These are phyloP conservation scores for Hansenula lynferdii DNA, from an alignment of 1,139 yeast species.

Conservation along the genomic window DNA sequence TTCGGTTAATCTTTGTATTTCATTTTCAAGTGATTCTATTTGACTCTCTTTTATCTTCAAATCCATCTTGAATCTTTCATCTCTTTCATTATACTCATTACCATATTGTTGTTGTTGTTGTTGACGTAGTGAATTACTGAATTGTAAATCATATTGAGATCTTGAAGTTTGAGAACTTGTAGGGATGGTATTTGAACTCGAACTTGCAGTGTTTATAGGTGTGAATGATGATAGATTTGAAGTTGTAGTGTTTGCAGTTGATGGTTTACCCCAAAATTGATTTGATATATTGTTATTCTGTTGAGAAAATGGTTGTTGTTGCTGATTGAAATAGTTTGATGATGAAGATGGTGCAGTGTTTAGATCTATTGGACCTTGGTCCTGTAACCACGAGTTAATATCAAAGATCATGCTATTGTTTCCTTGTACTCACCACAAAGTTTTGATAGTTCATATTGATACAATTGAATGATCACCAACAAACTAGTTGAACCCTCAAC, in stretches of 20 bases:
- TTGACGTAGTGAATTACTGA: no score
- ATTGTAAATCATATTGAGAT: constrained; percentile 1
- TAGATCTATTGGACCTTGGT: constrained; percentile 4
- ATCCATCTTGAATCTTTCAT: constrained; percentile 22
- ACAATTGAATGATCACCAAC: not conserved
- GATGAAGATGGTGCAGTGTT: constrained; percentile 4
- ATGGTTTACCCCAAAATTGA: constrained; percentile 4
- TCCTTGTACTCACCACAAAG: not conserved
- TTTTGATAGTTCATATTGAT: constrained; percentile 1
- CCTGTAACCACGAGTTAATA: not conserved
- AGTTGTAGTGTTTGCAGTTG: not conserved
- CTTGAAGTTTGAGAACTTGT: not conserved
- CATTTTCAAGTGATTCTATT: constrained; percentile 32
- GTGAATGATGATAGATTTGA: not conserved
- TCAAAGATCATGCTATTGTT: no score
- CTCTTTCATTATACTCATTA: constrained; percentile 8
- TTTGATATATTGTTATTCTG: not conserved
- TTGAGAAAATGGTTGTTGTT: not conserved
- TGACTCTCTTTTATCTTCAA: constrained; percentile 34
- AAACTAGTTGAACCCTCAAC: not conserved
- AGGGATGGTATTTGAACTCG: not conserved
- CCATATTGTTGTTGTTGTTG: no score
- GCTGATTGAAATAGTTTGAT: not conserved
- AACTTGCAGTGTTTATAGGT: not conserved
- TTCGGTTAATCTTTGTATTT: constrained; percentile 28